phyloP scores from a whole-genome alignment of 2,329 filamentous ascomycete genomes.

The Sordariomycetes sp. region DNA sequence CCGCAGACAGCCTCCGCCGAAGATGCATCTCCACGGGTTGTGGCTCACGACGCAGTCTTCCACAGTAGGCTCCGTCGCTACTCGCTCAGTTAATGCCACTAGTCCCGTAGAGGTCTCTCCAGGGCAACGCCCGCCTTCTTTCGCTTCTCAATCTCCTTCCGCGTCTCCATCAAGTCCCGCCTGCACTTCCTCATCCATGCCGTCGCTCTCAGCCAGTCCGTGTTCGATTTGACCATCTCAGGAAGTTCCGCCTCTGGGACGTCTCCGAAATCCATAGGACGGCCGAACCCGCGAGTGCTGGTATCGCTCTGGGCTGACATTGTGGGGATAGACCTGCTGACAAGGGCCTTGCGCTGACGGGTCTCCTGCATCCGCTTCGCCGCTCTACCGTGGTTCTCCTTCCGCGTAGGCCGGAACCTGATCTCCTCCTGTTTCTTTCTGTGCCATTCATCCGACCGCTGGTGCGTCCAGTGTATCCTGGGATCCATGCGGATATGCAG shows the following conservation, averaged over 20 bases:
- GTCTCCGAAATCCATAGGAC: constrained; percentile 23
- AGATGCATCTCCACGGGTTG: not conserved
- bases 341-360: constrained; percentile 11
- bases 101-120: not conserved
- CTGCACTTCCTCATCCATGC: constrained; percentile 23
- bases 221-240: constrained; percentile 29
- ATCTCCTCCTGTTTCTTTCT: constrained; percentile 39
- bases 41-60: not conserved
- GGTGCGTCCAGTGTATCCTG: constrained; percentile 33
- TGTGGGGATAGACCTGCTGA: constrained; percentile 6
- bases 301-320: constrained; percentile 7
- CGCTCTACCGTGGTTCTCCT: constrained; percentile 37
- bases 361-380: constrained; percentile 24
- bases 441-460: constrained; percentile 33
- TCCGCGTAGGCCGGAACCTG: constrained; percentile 32
- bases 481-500: constrained; percentile 28
- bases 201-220: constrained; percentile 31
- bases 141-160: not conserved
- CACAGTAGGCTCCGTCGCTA: not conserved
- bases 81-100: not conserved
- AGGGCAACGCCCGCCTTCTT: not conserved
- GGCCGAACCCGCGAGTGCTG: constrained; percentile 14
- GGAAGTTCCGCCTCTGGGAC: constrained; percentile 29
- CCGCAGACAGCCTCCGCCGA: not conserved
- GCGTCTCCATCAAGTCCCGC: constrained; percentile 5